Evolutionary conservation across 2,329 filamentous ascomycete genomes (phyloP).

Genomic region (Cryphonectria naterciae): DNA sequence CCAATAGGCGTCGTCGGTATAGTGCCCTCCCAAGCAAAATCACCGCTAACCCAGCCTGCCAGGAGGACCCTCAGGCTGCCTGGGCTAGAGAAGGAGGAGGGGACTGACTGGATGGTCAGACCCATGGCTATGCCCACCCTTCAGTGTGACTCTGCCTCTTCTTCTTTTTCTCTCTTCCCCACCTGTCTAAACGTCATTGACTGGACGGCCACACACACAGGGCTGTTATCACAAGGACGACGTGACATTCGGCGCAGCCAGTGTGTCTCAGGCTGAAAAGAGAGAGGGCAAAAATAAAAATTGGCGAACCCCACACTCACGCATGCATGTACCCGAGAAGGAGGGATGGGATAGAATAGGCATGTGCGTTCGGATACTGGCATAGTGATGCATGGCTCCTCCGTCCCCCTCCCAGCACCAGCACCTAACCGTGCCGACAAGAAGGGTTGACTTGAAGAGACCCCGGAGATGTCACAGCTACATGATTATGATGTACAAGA

Average conservation of each 20-base stretch:
- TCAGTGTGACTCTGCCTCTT: background rate
- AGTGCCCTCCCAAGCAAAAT: background rate
- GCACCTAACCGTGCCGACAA: background rate
- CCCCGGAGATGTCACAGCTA: background rate
- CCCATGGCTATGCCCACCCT: conserved; percentile 1
- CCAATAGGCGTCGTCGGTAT: background rate
- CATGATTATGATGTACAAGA: background rate
- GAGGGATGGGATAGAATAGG: background rate
- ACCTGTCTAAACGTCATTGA: conserved; percentile 3
- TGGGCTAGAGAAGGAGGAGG: too few species aligned
- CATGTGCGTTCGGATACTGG: background rate
- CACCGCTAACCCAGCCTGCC: background rate
- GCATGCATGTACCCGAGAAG: background rate
- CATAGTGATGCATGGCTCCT: background rate
- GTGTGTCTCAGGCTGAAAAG: background rate
- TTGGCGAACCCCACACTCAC: background rate
- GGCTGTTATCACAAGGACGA: background rate
- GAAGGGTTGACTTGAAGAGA: background rate
- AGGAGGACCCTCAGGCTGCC: background rate
- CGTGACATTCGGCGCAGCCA: conserved; percentile 3
- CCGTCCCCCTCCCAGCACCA: too few species aligned
- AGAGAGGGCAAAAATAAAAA: background rate
- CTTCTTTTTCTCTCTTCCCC: background rate
- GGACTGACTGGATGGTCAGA: background rate
- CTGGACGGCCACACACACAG: background rate